Conservation (phyloP, 371 early-diverging fungal species). For the Nematocida major region DNA sequence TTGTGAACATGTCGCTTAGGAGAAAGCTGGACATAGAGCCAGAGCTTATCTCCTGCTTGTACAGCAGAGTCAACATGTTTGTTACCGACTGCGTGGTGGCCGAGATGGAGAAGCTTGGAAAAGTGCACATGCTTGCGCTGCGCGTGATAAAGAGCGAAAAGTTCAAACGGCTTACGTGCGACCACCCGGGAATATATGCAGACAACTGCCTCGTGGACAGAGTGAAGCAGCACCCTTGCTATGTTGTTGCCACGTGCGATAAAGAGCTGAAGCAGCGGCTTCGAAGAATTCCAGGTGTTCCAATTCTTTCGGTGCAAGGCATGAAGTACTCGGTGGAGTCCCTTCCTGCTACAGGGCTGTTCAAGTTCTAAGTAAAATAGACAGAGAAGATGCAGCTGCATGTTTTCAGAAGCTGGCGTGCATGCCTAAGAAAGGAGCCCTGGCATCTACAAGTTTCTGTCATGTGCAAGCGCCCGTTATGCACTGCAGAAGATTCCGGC, state of each 20-base stretch:
- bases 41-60: conserved; percentile 93
- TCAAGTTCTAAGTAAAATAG: conserved; percentile 24
- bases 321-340: conserved; percentile 86
- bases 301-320: conserved; percentile 89
- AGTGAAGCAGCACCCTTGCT: conserved; percentile 86
- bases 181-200: conserved; percentile 97
- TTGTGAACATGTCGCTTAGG: conserved; percentile 96
- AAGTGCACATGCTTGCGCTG: conserved; percentile 86
- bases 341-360: conserved; percentile 68
- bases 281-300: conserved; percentile 92
- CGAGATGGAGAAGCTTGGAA: conserved; percentile 95
- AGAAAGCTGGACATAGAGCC: conserved; percentile 91
- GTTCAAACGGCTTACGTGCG: conserved; percentile 82
- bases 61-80: conserved; percentile 74
- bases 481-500: no score
- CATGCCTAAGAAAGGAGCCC: no score
- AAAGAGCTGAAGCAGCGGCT: conserved; percentile 90
- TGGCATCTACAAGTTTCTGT: no score
- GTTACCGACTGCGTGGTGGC: conserved; percentile 98
- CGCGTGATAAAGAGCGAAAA: conserved; percentile 49
- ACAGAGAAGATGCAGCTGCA: no score
- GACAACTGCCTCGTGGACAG: conserved; percentile 97
- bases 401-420: no score
- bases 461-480: no score
- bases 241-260: conserved; percentile 98